Evolutionary conservation across 768 basidiomycete genomes (phyloP), one percentile per base, ranked within the genome.

Genomic region (Auriscalpium microsporum): DNA sequence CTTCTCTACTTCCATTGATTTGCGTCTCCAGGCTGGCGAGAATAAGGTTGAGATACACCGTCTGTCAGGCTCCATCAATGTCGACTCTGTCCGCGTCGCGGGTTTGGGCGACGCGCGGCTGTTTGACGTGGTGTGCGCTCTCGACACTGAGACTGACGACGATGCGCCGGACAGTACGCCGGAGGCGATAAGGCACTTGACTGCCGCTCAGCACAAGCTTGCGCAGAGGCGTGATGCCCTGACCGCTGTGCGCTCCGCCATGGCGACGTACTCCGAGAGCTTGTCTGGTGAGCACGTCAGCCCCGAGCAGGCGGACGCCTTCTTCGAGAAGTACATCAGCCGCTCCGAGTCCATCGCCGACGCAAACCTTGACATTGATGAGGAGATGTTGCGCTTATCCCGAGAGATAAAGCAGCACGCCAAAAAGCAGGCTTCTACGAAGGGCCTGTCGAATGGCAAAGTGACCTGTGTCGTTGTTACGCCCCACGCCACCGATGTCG

Each of bases 71-170:
- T 69, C 65, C 34, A 75, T 83, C 53, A 78, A 82, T 62, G 72
- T 73, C 1, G 70, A 79, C 23, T 79, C 79, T 17, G 71, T 80
- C 45, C 73, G 83, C 40, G 75, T 83, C 16, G 76, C 78, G 48
- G 78, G 78, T 3, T 68, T 80, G 10, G 73, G 71, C 4, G 67
- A 70, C 28, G 75, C 76, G 6, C 76, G 77, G 56, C 69, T 84
- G 10, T 74, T 77, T 57, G 82, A 83, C 64, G 77, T 83, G 36
- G 74, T 78, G n/a, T 80, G 77, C 65, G 77, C 72, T 21, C 61
- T 73, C 44, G 53, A 58, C 64, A 58, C 52, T 58, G 60, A 28
- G 28, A 54, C 19, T 58, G 56, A 38, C 54, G 65, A 45, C 56
- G 57, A 44, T 21, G 57, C 45, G 64, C 59, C 52, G 64, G 63